phyloP scores from a whole-genome alignment of 441 rosid genomes.

The Omphalea diandra region DNA sequence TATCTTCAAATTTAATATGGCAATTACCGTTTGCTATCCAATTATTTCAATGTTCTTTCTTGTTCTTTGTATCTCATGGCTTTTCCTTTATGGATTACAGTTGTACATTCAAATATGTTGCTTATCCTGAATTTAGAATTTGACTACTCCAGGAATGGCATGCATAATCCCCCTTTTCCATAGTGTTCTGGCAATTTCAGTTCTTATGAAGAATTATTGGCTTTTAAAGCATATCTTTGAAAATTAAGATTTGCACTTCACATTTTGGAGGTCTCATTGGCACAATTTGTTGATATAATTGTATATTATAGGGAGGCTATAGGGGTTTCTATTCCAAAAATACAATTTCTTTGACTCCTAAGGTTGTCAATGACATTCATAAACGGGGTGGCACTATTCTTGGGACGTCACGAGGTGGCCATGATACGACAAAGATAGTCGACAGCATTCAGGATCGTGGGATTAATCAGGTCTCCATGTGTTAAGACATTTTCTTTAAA shows the following conservation, averaged over 20 bases:
- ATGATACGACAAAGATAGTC: conserved; percentile 67
- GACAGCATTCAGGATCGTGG: conserved; percentile 82
- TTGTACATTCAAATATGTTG: not conserved
- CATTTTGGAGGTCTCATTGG: not conserved
- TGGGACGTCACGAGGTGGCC: conserved; percentile 88
- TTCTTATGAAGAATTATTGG: not conserved
- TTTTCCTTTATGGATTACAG: too few relatives aligned
- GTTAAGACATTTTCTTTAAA: not conserved
- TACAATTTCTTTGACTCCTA: conserved; percentile 56
- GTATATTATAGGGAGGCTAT: conserved; percentile 78
- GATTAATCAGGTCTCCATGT: conserved; percentile 61
- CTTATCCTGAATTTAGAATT: not conserved
- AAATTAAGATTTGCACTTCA: not conserved
- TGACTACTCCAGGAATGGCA: not conserved
- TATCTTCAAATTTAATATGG: not conserved
- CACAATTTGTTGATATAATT: conserved; percentile 8
- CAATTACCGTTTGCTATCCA: too few relatives aligned
- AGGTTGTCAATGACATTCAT: conserved; percentile 72
- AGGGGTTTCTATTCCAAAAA: conserved; percentile 76
- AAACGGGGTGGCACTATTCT: conserved; percentile 81
- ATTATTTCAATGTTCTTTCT: too few relatives aligned
- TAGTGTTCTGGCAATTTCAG: not conserved
- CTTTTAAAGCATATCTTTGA: not conserved
- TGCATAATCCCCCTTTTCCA: not conserved
- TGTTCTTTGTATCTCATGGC: too few relatives aligned